phyloP scores from a whole-genome alignment of 345 rosid genomes.

The Erysimum cheiranthoides region DNA sequence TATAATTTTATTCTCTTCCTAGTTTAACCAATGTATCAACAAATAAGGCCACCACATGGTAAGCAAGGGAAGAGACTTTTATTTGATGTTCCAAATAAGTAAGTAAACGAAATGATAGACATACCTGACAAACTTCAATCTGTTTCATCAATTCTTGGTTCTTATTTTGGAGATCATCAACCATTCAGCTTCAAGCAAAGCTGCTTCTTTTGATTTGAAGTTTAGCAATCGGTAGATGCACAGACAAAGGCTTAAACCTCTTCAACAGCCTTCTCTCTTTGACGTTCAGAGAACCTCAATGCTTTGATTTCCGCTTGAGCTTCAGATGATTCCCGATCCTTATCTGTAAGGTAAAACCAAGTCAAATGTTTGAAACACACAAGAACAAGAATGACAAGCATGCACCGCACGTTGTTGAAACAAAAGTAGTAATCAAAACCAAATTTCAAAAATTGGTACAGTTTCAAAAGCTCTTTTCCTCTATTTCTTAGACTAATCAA shows the following conservation, averaged over 20 bases:
- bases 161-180: constrained; percentile 98
- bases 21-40: constrained; percentile 34
- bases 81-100: not conserved
- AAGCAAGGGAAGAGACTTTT: not conserved
- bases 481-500: too few species aligned
- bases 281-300: constrained; percentile 74
- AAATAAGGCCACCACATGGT: constrained; percentile 9
- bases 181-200: constrained; percentile 94
- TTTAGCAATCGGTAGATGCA: constrained; percentile 83
- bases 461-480: too few species aligned
- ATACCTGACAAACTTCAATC: constrained; percentile 94
- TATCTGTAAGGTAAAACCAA: constrained; percentile 59
- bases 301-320: constrained; percentile 95
- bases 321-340: constrained; percentile 90
- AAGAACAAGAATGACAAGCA: not conserved
- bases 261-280: too few species aligned
- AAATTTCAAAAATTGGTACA: constrained; percentile 23
- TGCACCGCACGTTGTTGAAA: constrained; percentile 11
- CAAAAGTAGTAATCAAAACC: constrained; percentile 16
- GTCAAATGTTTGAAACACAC: too few species aligned
- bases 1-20: constrained; percentile 97
- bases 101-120: constrained; percentile 21
- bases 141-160: constrained; percentile 97
- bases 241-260: constrained; percentile 73
- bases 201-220: constrained; percentile 99